Conservation (phyloP, 1,139 yeast genomes). For the Saccharomyces pastorianus region DNA sequence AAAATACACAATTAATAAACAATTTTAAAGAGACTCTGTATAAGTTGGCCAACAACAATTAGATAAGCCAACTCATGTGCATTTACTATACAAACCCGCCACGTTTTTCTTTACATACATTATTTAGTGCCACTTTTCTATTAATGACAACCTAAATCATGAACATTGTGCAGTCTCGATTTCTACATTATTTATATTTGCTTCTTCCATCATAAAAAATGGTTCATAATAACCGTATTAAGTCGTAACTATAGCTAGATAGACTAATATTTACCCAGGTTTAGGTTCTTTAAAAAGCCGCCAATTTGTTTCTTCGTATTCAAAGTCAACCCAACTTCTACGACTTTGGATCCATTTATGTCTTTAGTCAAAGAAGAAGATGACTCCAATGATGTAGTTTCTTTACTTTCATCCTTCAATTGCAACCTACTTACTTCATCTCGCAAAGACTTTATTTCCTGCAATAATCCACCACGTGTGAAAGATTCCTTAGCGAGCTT, state of each 20-base stretch:
- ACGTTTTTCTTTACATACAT: neutral
- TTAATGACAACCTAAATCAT: neutral
- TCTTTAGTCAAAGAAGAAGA: neutral
- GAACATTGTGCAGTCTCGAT: neutral
- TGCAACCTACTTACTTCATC: slow-evolving; percentile 1
- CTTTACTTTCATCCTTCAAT: slow-evolving; percentile 6
- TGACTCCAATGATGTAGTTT: slow-evolving; percentile 5
- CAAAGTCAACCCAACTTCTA: slow-evolving; percentile 22
- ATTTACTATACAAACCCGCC: neutral
- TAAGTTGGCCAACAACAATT: slow-evolving; percentile 18
- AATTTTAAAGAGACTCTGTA: slow-evolving; percentile 40
- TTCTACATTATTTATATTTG: neutral
- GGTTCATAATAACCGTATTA: neutral
- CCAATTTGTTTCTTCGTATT: slow-evolving; percentile 24
- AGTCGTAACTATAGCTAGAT: neutral
- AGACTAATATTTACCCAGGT: slow-evolving; percentile 9
- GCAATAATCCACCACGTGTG: slow-evolving; percentile 13
- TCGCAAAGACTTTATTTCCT: slow-evolving; percentile 15
- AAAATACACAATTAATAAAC: slow-evolving; percentile 50
- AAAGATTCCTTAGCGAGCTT: slow-evolving; percentile 12
- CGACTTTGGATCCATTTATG: slow-evolving; percentile 12
- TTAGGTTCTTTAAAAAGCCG: slow-evolving; percentile 18
- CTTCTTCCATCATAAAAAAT: neutral
- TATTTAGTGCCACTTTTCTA: neutral
- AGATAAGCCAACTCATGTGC: neutral